These are phyloP conservation scores for Medicago arabica DNA, from an alignment of 306 rosid genomes.

Conservation along the genomic window DNA sequence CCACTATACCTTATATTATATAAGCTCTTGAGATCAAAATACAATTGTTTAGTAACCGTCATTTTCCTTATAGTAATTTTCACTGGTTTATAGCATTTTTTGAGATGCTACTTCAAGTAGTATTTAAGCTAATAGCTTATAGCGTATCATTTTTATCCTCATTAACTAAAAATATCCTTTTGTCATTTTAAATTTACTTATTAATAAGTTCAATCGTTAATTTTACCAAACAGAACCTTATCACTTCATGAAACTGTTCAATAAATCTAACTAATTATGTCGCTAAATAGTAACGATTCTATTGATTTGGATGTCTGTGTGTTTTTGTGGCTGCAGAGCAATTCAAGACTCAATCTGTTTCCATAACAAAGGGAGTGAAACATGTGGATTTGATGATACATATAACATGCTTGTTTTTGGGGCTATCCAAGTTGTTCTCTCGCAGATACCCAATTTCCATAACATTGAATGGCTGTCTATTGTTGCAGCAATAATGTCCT, in stretches of 20 bases:
- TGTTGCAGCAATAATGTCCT: conserved; percentile 79
- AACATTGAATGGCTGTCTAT: conserved; percentile 75
- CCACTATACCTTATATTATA: background rate
- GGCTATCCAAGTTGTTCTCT: conserved; percentile 59
- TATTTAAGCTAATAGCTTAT: background rate
- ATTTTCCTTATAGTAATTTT: background rate
- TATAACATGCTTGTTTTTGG: conserved; percentile 69
- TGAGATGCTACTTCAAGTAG: background rate
- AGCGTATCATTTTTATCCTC: no score
- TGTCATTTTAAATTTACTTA: no score
- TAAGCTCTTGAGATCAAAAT: background rate
- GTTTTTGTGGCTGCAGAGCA: conserved; percentile 51
- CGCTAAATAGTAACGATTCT: background rate
- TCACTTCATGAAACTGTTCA: background rate
- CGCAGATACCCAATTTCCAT: conserved; percentile 84
- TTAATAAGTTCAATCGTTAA: no score
- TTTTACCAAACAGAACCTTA: background rate
- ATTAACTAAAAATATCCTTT: no score
- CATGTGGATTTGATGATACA: conserved; percentile 45
- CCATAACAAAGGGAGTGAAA: conserved; percentile 44
- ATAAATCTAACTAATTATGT: conserved; percentile 24
- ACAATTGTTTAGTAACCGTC: background rate
- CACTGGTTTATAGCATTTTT: no score
- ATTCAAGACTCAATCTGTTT: conserved; percentile 53
- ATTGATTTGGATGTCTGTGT: conserved; percentile 12